phyloP scores from a whole-genome alignment of 1,284 basidiomycete species.

The Ganoderma sp. region DNA sequence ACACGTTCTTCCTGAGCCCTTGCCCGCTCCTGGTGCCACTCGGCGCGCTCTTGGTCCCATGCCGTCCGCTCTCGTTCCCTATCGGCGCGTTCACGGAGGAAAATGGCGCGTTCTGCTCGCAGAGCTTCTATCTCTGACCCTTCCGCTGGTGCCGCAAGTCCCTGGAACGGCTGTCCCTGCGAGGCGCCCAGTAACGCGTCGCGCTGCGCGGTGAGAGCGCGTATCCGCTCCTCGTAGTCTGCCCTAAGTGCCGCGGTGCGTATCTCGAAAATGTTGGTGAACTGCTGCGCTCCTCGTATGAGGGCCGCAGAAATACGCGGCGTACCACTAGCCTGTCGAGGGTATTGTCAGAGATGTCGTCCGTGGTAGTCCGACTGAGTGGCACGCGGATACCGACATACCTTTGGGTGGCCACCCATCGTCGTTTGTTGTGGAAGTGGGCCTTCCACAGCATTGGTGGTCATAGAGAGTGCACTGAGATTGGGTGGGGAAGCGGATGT shows the following conservation, averaged over 20 bases:
- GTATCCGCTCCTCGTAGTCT: slow-evolving; percentile 19
- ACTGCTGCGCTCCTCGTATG: slow-evolving; percentile 16
- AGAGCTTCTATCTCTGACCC: slow-evolving; percentile 1
- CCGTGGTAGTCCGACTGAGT: background rate
- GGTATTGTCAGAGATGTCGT: background rate
- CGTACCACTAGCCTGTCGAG: background rate
- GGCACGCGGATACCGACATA: background rate
- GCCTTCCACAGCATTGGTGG: background rate
- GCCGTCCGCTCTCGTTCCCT: slow-evolving; percentile 9
- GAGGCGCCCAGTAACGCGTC: slow-evolving; percentile 13
- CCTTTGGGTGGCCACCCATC: background rate
- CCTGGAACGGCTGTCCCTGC: background rate
- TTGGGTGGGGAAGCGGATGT: background rate
- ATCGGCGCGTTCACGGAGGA: slow-evolving; percentile 9
- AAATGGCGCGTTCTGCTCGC: slow-evolving; percentile 6
- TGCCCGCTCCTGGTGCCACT: slow-evolving; percentile 3
- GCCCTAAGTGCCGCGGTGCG: slow-evolving; percentile 13
- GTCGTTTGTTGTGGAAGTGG: background rate
- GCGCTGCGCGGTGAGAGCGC: slow-evolving; percentile 14
- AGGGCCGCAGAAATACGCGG: slow-evolving; percentile 21
- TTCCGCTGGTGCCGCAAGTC: background rate
- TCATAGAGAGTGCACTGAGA: background rate
- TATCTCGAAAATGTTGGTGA: slow-evolving; percentile 19
- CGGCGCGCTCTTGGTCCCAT: slow-evolving; percentile 3
- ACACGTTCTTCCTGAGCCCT: background rate